phyloP scores from a whole-genome alignment of 306 rosid genomes.

The Castanea crenata region DNA sequence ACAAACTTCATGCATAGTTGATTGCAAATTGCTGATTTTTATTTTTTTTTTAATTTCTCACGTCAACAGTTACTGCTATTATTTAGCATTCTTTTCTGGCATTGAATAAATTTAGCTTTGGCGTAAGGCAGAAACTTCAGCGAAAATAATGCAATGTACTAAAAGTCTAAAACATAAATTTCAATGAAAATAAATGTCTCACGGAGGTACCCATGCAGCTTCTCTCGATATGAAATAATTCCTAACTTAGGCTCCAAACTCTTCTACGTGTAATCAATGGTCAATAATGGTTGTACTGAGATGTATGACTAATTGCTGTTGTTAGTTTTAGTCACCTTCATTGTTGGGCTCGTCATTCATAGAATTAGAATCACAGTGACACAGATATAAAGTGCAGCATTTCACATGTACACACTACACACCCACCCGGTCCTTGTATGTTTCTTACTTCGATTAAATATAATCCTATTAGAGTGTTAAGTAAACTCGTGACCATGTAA shows the following conservation, averaged over 20 bases:
- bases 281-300: slow-evolving; percentile 11
- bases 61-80: background rate
- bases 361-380: background rate
- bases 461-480: too few relatives aligned
- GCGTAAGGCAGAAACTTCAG: too few relatives aligned
- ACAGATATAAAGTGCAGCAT: slow-evolving; percentile 13
- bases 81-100: too few relatives aligned
- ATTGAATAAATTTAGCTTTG: too few relatives aligned
- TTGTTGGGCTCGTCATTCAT: slow-evolving; percentile 16
- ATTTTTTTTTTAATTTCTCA: background rate
- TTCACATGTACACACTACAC: slow-evolving; percentile 21
- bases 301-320: slow-evolving; percentile 8
- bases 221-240: background rate
- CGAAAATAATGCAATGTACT: too few relatives aligned
- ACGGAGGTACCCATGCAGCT: background rate
- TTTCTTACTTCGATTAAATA: background rate
- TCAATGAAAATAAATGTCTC: background rate
- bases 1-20: too few relatives aligned
- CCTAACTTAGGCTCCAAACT: too few relatives aligned
- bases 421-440: background rate
- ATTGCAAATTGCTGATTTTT: background rate
- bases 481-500: too few relatives aligned
- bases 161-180: background rate
- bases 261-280: background rate
- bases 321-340: background rate